Conservation (phyloP, 495 filamentous ascomycete genomes). For the Aspergillus saccharolyticus region DNA sequence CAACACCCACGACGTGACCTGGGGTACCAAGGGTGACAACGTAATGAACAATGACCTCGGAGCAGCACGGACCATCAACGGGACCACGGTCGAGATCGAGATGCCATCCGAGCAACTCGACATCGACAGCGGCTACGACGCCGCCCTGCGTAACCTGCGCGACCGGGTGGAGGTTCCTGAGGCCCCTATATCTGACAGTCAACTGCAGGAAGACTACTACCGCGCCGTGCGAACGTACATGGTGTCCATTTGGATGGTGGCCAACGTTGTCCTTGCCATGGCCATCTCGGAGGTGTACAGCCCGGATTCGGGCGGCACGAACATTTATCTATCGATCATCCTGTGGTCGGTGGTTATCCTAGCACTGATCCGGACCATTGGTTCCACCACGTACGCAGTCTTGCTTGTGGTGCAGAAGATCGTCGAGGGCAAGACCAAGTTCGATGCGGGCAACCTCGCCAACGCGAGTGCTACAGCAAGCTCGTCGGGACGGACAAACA, state of each 20-base stretch:
- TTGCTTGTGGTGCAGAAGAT: conserved; percentile 77
- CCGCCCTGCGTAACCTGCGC: conserved; percentile 90
- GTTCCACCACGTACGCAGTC: conserved; percentile 73
- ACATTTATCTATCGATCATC: conserved; percentile 89
- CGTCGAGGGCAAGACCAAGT: conserved; percentile 77
- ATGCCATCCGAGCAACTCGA: conserved; percentile 98
- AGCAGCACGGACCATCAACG: conserved; percentile 64
- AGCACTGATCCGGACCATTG: conserved; percentile 78
- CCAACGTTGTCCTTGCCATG: conserved; percentile 91
- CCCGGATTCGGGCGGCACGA: conserved; percentile 59
- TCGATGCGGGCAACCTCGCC: conserved; percentile 41
- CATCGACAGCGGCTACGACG: conserved; percentile 97
- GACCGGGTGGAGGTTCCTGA: conserved; percentile 80
- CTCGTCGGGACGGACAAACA: conserved; percentile 14
- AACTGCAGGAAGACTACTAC: conserved; percentile 98
- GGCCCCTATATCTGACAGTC: conserved; percentile 59
- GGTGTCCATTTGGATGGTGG: conserved; percentile 93
- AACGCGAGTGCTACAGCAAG: conserved; percentile 26
- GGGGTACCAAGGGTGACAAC: conserved; percentile 99
- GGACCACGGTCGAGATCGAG: conserved; percentile 69
- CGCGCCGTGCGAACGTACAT: conserved; percentile 97
- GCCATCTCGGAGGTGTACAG: conserved; percentile 83
- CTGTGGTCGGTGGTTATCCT: conserved; percentile 87
- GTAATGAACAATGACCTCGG: conserved; percentile 87
- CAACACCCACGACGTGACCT: conserved; percentile 98